Evolutionary conservation across 768 basidiomycete genomes (phyloP).

Genomic region (Leccinum subgranulosum): DNA sequence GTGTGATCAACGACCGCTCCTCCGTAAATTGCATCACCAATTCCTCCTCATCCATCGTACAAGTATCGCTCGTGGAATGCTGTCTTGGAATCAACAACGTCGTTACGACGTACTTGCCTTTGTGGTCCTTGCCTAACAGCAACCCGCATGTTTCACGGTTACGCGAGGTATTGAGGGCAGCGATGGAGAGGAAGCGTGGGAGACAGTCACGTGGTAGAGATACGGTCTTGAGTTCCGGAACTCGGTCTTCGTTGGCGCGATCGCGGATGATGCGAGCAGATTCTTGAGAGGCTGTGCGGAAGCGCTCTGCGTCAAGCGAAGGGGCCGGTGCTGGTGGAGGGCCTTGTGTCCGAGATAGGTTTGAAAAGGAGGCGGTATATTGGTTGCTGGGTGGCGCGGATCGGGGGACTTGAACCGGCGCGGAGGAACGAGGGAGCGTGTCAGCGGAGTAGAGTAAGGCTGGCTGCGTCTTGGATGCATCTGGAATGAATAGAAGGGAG

Average conservation of each 20-base stretch:
- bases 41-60: constrained; percentile 89
- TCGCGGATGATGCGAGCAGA: constrained; percentile 34
- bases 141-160: constrained; percentile 88
- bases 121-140: constrained; percentile 65
- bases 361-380: constrained; percentile 23
- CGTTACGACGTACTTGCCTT: constrained; percentile 67
- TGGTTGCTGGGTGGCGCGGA: constrained; percentile 8
- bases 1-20: constrained; percentile 73
- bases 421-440: constrained; percentile 35
- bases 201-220: constrained; percentile 70
- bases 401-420: constrained; percentile 16
- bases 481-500: constrained; percentile 46
- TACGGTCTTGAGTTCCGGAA: constrained; percentile 56
- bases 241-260: constrained; percentile 28
- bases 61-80: constrained; percentile 86
- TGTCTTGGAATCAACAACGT: constrained; percentile 87
- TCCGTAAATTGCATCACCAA: constrained; percentile 83
- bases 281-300: constrained; percentile 33
- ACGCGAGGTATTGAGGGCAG: constrained; percentile 70
- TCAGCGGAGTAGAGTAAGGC: constrained; percentile 31
- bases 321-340: constrained; percentile 22
- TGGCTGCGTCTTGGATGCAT: constrained; percentile 24
- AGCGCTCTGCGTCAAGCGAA: constrained; percentile 26
- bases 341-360: constrained; percentile 25
- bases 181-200: constrained; percentile 73